A percentile compares a stretch with the other conserved stretches of the same genome.
Conservation (phyloP, 441 rosid species). For the Gossypium laxum region DNA sequence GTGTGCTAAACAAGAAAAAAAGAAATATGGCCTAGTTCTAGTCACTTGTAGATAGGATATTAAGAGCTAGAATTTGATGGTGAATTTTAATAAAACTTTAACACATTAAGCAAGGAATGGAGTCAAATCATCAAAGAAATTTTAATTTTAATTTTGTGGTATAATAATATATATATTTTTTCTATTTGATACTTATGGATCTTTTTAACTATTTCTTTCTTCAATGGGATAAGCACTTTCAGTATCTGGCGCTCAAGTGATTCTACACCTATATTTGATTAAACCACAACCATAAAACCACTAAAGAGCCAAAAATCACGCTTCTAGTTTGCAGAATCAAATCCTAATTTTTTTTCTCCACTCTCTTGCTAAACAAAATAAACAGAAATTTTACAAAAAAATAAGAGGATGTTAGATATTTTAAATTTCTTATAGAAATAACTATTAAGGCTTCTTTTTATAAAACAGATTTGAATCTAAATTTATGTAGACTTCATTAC, state of each 20-base stretch:
- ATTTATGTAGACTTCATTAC: not conserved
- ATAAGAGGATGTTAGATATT: not conserved
- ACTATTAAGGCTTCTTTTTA: not conserved
- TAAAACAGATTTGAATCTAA: not conserved
- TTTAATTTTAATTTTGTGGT: not conserved
- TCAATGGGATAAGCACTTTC: not conserved
- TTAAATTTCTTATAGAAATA: not conserved
- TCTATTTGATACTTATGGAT: not conserved
- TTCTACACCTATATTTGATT: not conserved
- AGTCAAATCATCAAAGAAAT: not conserved
- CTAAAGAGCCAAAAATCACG: not conserved
- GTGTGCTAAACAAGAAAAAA: no score
- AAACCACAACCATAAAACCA: not conserved
- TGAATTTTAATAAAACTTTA: not conserved
- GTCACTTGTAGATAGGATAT: not conserved
- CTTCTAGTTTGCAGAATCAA: not conserved
- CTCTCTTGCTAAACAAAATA: not conserved
- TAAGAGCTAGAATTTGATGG: not conserved
- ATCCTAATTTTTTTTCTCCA: not conserved
- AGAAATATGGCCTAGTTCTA: no score
- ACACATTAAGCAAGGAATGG: not conserved
- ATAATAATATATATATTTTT: not conserved
- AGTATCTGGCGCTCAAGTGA: not conserved
- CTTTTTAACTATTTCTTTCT: not conserved
- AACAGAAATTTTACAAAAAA: not conserved